Evolutionary conservation across 306 rosid species (phyloP), one percentile per base, ranked within the genome.

Genomic region (Cucurbita pepo): DNA sequence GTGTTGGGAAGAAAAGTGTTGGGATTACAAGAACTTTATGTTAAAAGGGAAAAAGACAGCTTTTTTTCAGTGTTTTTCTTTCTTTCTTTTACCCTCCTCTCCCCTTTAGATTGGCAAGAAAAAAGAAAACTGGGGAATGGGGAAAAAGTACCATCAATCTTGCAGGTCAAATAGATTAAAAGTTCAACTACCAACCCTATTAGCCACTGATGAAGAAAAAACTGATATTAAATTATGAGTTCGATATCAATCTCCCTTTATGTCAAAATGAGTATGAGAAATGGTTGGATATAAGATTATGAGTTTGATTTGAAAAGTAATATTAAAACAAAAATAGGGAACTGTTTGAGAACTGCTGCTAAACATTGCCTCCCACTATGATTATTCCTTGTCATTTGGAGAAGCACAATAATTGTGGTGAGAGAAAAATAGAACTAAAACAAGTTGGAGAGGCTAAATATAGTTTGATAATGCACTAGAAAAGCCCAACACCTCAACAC

Each of bases 1-100:
- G 74, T 70, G 74, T 67, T 59, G 38, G 69, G 69, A 61, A n/a
- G n/a, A 34, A 65, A 77, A 50, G 74, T 70, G 74, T 67, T 59
- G 38, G 69, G 69, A 61, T 61, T 61, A 14, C 47, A 38, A 38
- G 41, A 41, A 63, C 70, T 63, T 63, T 63, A 63, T n/a, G 50
- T 63, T 63, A 41, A 63, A 62, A 50, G 19, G 57, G 57, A 45
- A 45, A 47, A 45, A 47, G 7, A 4, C 73, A 66, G 72, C 72
- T 21, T 45, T 64, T 65, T 44, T n/a, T 66, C 40, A 18, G n/a
- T 16, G 71, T 19, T 12, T 45, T 44, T 11, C 40, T 12, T 69
- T 25, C 3, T 12, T 22, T 48, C 37, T 1, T 45, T 45, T 65
- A 43, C 53, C 19, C 41, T 45, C 14, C 52, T 19, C 6, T 25